Base-by-base conservation (phyloP, 2,329 filamentous ascomycete genomes). In the Akanthomyces dipterigenus region DNA sequence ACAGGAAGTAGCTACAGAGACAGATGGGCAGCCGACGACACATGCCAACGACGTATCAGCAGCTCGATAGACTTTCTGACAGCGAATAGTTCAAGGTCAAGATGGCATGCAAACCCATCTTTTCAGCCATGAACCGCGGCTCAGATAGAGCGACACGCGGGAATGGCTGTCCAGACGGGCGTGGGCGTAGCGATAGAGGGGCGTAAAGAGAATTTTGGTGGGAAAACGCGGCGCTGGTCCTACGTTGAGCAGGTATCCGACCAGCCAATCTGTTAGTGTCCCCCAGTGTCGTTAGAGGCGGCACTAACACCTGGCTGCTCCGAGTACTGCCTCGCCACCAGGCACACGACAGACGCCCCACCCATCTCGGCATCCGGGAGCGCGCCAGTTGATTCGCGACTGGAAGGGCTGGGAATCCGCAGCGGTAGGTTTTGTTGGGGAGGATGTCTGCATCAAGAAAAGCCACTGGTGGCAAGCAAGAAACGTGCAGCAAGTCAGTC, bases 291-390 rank as follows among this genome's bases (percentile, higher is more conserved):
- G n/a, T n/a, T 20, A 2, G 9, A 2, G 26, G 3, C n/a, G 26
- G 20, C 20, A 20, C 49, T 55, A 61, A 50, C 51, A 34, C 8
- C 8, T 1, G 1, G 18, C 5, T 28, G 9, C 3, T 2, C 6
- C 1, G 14, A 20, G 3, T 28, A 59, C 48, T 4, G n/a, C 26
- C n/a, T 9, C 42, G 31, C 40, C 36, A 34, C 49, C 40, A 31
- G 50, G 49, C 59, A 61, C 59, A 61, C 59, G 59, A 61, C 50
- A 55, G 43, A 42, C 18, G 50, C 53, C 38, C 60, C 60, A 62
- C 60, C 45, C 51, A 43, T 57, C 53, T 62, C 60, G 60, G 53
- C 60, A 46, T 51, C 45, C 48, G 26, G 60, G 46, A 56, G 45
- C 43, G 51, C 50, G 60, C 51, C 53, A 50, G 48, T 38, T 56